Evolutionary conservation across 2,329 filamentous ascomycete genomes (phyloP), one percentile per base, ranked within the genome.

Genomic region (Penicillium oxalicum): DNA sequence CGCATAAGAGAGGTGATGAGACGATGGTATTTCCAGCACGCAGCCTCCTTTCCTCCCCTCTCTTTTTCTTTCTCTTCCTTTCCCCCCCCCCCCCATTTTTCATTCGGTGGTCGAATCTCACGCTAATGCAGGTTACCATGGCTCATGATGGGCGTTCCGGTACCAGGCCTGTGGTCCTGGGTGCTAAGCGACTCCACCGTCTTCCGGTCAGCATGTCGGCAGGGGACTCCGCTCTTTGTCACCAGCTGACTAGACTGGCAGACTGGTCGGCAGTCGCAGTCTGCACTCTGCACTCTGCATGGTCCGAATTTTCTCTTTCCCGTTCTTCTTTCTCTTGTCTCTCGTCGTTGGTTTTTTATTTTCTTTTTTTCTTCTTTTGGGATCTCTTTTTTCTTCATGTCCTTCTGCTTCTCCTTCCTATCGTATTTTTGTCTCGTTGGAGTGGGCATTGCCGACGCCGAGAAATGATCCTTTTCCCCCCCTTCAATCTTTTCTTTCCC

Each of bases 101-200:
- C 3, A 32, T 32, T 56, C 61, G 58, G 58, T 57, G 56, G 60
- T 54, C 59, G 57, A 55, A 55, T 54, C 53, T 52, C 33, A 49
- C 64, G 61, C 66, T 68, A 68, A 68, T 67, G 66, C 66, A 67
- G 57, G 60, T 65, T 67, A 59, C 63, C 65, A 61, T 62, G 57
- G 55, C 52, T 55, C 48, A 57, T 58, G 46, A 59, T 59, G 57
- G 57, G 51, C 53, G 50, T 57, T 56, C 50, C 52, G 54, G 58
- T 60, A 61, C 66, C 65, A 63, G 60, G 61, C 57, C 65, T 66
- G 60, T 57, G 65, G 65, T 60, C 60, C 64, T 61, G 65, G 65
- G 62, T 65, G 61, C 58, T 53, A 61, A 62, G 60, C 52, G 59
- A 53, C 57, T 60, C 61, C 59, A 57, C 54, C 42, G 29, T 41